These are phyloP conservation scores for Suillus lakei DNA, from an alignment of 768 basidiomycete genomes.

Conservation along the genomic window DNA sequence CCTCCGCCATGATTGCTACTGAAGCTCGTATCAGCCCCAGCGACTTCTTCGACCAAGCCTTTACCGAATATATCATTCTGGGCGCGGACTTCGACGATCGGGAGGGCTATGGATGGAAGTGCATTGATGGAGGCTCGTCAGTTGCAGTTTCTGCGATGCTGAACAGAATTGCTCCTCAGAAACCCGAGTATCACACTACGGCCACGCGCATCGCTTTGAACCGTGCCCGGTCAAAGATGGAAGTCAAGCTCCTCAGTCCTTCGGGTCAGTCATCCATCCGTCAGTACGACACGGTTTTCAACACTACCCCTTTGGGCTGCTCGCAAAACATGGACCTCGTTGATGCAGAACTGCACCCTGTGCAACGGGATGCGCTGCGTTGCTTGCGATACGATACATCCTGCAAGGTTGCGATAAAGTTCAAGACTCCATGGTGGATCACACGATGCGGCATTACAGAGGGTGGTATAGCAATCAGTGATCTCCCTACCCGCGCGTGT, in stretches of 20 bases:
- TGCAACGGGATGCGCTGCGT: not conserved
- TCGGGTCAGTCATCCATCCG: not conserved
- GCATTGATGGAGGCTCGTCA: not conserved
- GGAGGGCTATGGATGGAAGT: not conserved
- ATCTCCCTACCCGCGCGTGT: not conserved
- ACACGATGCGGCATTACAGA: not conserved
- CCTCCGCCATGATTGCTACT: not conserved
- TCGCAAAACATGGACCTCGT: not conserved
- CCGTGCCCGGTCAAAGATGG: not conserved
- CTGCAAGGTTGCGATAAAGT: conserved; percentile 2
- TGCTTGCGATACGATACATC: not conserved
- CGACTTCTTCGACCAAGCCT: not conserved
- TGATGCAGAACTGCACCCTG: not conserved
- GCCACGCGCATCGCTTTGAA: conserved; percentile 1
- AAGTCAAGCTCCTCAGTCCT: not conserved
- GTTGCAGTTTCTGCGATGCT: conserved; percentile 4
- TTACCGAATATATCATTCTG: not conserved
- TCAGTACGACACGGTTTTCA: conserved; percentile 3
- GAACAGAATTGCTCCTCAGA: not conserved
- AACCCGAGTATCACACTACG: not conserved
- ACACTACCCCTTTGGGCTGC: not conserved
- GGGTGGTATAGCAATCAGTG: not conserved
- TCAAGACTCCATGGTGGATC: conserved; percentile 6
- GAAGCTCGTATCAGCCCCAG: not conserved
- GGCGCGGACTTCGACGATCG: not conserved